Base-by-base conservation (phyloP, 2,329 filamentous ascomycete species). In the Pseudogymnoascus sp. region DNA sequence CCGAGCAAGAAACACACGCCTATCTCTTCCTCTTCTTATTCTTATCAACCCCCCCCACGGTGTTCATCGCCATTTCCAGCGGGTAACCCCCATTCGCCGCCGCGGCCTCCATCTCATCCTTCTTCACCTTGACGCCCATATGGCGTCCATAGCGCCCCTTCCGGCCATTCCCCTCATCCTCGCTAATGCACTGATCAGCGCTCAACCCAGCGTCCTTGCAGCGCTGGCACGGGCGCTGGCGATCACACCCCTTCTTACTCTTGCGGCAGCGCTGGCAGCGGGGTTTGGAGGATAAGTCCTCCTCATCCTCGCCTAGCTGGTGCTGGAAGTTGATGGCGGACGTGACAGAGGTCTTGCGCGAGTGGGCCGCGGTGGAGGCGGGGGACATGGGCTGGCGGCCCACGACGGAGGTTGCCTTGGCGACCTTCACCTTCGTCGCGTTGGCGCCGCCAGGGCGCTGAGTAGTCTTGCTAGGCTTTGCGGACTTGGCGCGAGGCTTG, bases 221-320 rank as follows among this genome's bases (percentile, higher is more conserved):
- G 67, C 95, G 87, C 63, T 92, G 91, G 73, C 95, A 99, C 28
- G 95, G 95, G 40, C 95, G 88, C 77, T 97, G 95, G 64, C 95
- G 88, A 78, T 99, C 95, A 74, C 95, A 99, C 11, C 95, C 95
- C 79, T 99, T 99, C 83, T 99, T 99, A 79, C 93, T 97, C 85
- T 99, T 99, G 72, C 95, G 89, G 82, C 95, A 99, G 64, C 95
- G 89, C 76, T 99, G 95, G 80, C 95, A 99, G 66, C 95, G 92
- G 63, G 95, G 95, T 78, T 97, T 97, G 68, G 89, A 93, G 0
- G 93, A 97, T 18, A 97, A 79, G 63, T 97, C 93, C 68, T 97
- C 93, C 68, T 96, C 91, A 68, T 92, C 91, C 34, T 81, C 80
- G 59, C 81, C 84, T 42, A 85, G 77, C 66, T 82, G 83, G 67